phyloP scores from a whole-genome alignment of 306 rosid species.

The Prunus armeniaca region DNA sequence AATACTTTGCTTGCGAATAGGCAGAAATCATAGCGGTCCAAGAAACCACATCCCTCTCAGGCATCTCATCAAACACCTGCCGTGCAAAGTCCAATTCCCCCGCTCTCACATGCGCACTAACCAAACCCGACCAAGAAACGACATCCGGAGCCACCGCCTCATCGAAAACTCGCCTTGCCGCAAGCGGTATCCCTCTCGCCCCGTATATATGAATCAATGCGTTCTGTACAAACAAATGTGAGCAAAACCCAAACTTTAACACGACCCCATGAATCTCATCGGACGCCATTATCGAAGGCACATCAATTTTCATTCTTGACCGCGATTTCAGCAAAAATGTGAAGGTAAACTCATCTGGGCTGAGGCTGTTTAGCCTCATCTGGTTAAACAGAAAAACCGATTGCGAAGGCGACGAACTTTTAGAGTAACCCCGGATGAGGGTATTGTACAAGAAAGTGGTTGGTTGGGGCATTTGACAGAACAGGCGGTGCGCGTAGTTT shows the following conservation, averaged over 20 bases:
- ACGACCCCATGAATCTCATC: conserved; percentile 48
- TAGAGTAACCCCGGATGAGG: conserved; percentile 56
- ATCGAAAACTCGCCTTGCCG: conserved; percentile 43
- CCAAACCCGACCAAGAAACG: conserved; percentile 64
- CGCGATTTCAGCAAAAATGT: conserved; percentile 53
- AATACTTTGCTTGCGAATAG: conserved; percentile 34
- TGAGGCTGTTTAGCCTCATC: conserved; percentile 40
- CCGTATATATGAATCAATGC: conserved; percentile 54
- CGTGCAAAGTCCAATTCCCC: conserved; percentile 45
- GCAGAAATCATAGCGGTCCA: conserved; percentile 60
- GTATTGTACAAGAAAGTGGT: conserved; percentile 56
- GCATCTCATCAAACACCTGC: conserved; percentile 54
- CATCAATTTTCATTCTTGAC: conserved; percentile 21
- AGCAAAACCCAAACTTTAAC: conserved; percentile 47
- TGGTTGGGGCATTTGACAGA: conserved; percentile 46
- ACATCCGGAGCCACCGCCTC: conserved; percentile 48
- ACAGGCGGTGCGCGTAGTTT: conserved; percentile 48
- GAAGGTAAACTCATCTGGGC: conserved; percentile 53
- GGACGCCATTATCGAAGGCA: background rate
- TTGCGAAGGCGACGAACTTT: conserved; percentile 29
- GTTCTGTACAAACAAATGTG: conserved; percentile 47
- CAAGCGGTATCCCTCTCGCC: conserved; percentile 31
- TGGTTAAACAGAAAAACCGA: conserved; percentile 41
- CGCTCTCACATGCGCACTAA: conserved; percentile 46
- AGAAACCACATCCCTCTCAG: conserved; percentile 58